Percentiles rank a stretch among this genome's conserved stretches.
Evolutionary conservation across 768 basidiomycete species (phyloP).

Genomic region (Dioszegia aurantiaca): DNA sequence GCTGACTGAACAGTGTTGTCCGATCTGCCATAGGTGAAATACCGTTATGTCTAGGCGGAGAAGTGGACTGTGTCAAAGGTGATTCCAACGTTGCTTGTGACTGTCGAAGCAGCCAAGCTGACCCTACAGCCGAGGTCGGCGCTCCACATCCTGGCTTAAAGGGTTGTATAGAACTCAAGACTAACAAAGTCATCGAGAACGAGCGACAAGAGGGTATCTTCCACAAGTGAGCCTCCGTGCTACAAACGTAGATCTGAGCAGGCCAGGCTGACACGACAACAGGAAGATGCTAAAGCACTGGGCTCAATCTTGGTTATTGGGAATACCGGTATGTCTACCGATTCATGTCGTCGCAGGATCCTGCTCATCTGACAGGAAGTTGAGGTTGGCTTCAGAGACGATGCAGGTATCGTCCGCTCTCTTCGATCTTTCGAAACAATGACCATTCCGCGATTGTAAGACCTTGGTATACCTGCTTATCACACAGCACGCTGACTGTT

Average conservation of each 20-base stretch:
- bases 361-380: no score
- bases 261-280: background rate
- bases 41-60: slow-evolving; percentile 50
- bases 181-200: slow-evolving; percentile 49
- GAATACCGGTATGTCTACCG: slow-evolving; percentile 42
- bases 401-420: slow-evolving; percentile 39
- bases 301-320: slow-evolving; percentile 53
- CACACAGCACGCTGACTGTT: background rate
- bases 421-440: slow-evolving; percentile 41
- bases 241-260: background rate
- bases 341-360: background rate
- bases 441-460: slow-evolving; percentile 46
- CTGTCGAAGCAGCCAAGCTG: no score
- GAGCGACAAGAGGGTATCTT: slow-evolving; percentile 46
- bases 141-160: slow-evolving; percentile 39
- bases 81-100: background rate
- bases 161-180: slow-evolving; percentile 50
- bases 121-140: slow-evolving; percentile 25
- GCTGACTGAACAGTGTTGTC: slow-evolving; percentile 37
- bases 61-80: slow-evolving; percentile 52
- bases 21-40: slow-evolving; percentile 48
- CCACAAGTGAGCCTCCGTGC: slow-evolving; percentile 43
- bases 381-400: slow-evolving; percentile 50
- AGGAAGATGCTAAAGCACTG: slow-evolving; percentile 53
- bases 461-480: background rate